Conservation (phyloP, 2,329 filamentous ascomycete genomes). For the Ustulina deusta region DNA sequence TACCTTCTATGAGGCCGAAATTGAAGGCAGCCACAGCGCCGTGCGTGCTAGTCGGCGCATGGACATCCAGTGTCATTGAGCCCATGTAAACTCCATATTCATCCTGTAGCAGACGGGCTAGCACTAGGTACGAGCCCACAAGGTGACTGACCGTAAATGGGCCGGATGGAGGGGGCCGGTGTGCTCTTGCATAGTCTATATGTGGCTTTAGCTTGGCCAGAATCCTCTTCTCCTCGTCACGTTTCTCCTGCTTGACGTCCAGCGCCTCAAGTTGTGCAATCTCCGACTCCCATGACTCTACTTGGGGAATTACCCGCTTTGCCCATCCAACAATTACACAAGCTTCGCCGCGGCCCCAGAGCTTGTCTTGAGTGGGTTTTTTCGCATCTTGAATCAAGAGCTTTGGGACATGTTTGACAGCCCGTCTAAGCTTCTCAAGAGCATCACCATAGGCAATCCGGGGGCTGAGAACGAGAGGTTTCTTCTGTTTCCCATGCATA, state of each 20-base stretch:
- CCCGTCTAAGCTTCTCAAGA: slow-evolving; percentile 4
- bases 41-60: slow-evolving; percentile 30
- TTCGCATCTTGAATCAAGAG: slow-evolving; percentile 5
- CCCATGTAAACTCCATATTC: slow-evolving; percentile 14
- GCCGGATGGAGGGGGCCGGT: neutral
- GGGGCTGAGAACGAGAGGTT: slow-evolving; percentile 2
- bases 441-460: neutral
- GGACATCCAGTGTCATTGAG: slow-evolving; percentile 28
- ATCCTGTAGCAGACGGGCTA: slow-evolving; percentile 22
- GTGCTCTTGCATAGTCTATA: slow-evolving; percentile 29
- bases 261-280: slow-evolving; percentile 7
- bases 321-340: slow-evolving; percentile 31
- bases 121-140: slow-evolving; percentile 31
- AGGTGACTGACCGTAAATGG: slow-evolving; percentile 15
- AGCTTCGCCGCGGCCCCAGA: neutral
- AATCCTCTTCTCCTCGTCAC: slow-evolving; percentile 23
- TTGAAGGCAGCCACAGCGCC: slow-evolving; percentile 27
- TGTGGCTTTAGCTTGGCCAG: slow-evolving; percentile 30
- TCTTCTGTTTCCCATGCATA: slow-evolving; percentile 8
- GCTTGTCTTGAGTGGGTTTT: neutral
- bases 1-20: slow-evolving; percentile 26
- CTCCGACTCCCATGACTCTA: slow-evolving; percentile 13
- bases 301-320: slow-evolving; percentile 8
- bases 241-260: slow-evolving; percentile 7
- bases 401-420: slow-evolving; percentile 6